Conservation (phyloP, 2,329 filamentous ascomycete genomes). For the Xylariaceae sp. region DNA sequence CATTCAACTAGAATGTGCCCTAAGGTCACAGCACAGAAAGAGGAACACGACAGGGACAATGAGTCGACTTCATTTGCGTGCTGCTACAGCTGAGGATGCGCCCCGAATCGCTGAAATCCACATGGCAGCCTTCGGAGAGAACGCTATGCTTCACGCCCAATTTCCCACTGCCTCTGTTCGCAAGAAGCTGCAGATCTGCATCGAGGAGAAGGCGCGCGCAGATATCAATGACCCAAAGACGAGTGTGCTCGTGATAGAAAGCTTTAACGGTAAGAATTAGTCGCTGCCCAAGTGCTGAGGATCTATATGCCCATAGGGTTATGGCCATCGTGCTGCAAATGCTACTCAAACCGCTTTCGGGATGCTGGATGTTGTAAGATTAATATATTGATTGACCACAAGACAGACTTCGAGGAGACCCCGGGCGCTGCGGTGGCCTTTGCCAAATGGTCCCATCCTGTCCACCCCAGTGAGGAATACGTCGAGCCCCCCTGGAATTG, state of each 20-base stretch:
- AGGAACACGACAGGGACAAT: too few species aligned
- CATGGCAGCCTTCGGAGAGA: constrained; percentile 22
- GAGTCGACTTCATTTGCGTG: too few species aligned
- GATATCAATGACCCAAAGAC: constrained; percentile 22
- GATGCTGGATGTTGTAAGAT: background rate
- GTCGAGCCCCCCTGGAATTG: constrained; percentile 24
- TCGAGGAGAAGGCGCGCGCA: constrained; percentile 20
- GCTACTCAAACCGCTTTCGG: too few species aligned
- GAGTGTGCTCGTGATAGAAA: constrained; percentile 19
- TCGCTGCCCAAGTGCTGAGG: too few species aligned
- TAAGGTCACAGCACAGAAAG: too few species aligned
- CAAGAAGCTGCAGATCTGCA: constrained; percentile 11
- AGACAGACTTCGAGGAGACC: background rate
- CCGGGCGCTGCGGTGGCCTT: constrained; percentile 18
- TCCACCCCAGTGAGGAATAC: constrained; percentile 12
- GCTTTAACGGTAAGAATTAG: too few species aligned
- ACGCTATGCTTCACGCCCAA: constrained; percentile 25
- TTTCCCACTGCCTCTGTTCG: constrained; percentile 19
- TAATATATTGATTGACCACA: too few species aligned
- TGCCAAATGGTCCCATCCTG: constrained; percentile 25
- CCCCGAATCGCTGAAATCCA: constrained; percentile 27
- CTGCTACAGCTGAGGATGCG: too few species aligned
- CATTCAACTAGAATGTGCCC: too few species aligned
- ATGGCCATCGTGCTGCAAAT: too few species aligned
- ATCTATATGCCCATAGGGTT: too few species aligned